Conservation (phyloP, 2,329 filamentous ascomycete species). For the Verticillium albo-atrum region DNA sequence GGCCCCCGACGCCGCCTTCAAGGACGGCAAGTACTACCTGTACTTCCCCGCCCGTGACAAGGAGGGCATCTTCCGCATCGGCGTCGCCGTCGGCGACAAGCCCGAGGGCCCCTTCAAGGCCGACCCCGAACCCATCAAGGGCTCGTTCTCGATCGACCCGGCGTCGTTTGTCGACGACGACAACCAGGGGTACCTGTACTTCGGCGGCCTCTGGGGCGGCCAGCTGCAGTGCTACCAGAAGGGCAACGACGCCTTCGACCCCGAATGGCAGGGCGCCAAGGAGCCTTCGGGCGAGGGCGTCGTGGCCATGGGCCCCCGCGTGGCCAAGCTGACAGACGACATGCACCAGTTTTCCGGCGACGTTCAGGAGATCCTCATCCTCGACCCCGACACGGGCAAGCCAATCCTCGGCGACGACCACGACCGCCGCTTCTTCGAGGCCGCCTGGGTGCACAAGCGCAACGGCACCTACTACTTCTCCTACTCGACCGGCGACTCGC, state of each 20-base stretch:
- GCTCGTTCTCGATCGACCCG: conserved; percentile 73
- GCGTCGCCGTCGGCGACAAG: conserved; percentile 59
- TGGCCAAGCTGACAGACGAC: conserved; percentile 57
- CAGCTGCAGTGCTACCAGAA: conserved; percentile 72
- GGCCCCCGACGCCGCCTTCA: conserved; percentile 71
- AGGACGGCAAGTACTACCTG: conserved; percentile 67
- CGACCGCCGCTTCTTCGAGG: conserved; percentile 73
- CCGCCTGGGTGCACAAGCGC: conserved; percentile 74
- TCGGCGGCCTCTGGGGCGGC: conserved; percentile 76
- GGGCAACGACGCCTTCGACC: conserved; percentile 51
- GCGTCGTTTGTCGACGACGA: conserved; percentile 65
- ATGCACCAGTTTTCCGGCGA: conserved; percentile 58
- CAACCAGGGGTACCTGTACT: conserved; percentile 49
- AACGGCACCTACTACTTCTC: conserved; percentile 68
- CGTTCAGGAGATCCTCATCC: conserved; percentile 58
- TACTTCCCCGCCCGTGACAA: conserved; percentile 74
- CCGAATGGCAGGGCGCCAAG: conserved; percentile 46
- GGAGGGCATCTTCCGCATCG: conserved; percentile 67
- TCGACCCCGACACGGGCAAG: conserved; percentile 56
- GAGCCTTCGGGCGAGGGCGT: conserved; percentile 55
- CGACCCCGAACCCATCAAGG: conserved; percentile 59
- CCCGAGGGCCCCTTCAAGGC: conserved; percentile 68
- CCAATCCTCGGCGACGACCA: conserved; percentile 64
- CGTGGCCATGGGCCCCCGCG: conserved; percentile 60
- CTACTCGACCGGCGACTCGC: conserved; percentile 75